A percentile compares a stretch with the other conserved stretches of the same genome.
Evolutionary conservation across 192 early-diverging fungal species (phyloP).

Genomic region (Backusella macrospora): DNA sequence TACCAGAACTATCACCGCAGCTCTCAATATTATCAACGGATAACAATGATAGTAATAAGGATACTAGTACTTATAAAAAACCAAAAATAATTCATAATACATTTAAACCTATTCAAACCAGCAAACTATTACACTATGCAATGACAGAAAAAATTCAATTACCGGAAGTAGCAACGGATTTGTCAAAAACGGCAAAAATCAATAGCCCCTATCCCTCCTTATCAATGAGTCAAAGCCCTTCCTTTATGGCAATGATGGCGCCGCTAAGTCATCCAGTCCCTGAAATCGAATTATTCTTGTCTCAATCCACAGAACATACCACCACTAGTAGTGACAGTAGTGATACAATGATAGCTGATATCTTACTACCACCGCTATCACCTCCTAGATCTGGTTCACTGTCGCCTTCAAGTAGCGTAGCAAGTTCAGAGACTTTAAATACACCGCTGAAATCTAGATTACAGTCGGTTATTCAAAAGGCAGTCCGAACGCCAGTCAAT

Average conservation of each 20-base stretch:
- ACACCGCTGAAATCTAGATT: neutral
- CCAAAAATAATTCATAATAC: neutral
- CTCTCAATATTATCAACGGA: neutral
- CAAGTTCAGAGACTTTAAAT: neutral
- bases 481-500: neutral
- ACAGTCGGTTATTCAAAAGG: neutral
- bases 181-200: neutral
- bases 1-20: neutral
- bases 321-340: too few relatives aligned
- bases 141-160: constrained; percentile 14
- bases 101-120: neutral
- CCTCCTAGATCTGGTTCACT: neutral
- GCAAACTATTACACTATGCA: neutral
- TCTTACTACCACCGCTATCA: neutral
- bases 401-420: neutral
- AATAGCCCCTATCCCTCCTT: neutral
- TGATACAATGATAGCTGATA: too few relatives aligned
- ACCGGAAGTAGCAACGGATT: constrained; percentile 4
- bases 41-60: neutral
- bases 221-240: neutral
- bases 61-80: neutral
- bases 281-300: constrained; percentile 13
- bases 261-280: constrained; percentile 4
- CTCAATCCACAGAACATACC: neutral
- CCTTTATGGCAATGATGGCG: constrained; percentile 6